These are phyloP conservation scores for Nitzschia sp. DNA, from an alignment of 108 stramenopile species.

Conservation along the genomic window DNA sequence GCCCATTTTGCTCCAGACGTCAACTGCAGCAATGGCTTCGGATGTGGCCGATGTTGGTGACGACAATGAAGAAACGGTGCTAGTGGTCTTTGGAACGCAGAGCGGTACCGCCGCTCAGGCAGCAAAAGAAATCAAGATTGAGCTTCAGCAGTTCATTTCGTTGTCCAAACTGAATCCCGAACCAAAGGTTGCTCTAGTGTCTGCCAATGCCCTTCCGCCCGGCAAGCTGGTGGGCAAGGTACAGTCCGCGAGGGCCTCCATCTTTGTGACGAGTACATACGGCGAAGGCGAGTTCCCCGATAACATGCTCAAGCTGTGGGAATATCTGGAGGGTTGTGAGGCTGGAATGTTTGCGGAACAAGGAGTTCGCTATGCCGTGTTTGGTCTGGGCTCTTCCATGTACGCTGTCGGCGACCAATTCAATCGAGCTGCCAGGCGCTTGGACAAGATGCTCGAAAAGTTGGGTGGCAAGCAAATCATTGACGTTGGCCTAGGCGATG, in stretches of 20 bases:
- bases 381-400: constrained; percentile 72
- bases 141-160: constrained; percentile 14
- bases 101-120: constrained; percentile 18
- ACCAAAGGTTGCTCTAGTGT: constrained; percentile 4
- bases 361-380: constrained; percentile 39
- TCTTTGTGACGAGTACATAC: constrained; percentile 14
- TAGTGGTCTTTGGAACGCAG: constrained; percentile 10
- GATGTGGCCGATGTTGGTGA: not conserved
- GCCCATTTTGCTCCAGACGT: not conserved
- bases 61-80: not conserved
- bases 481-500: constrained; percentile 61
- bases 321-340: not conserved
- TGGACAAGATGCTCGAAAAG: constrained; percentile 55
- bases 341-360: not conserved
- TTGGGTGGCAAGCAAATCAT: constrained; percentile 54
- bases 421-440: constrained; percentile 54
- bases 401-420: constrained; percentile 59
- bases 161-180: constrained; percentile 2
- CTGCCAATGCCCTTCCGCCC: constrained; percentile 13
- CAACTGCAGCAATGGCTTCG: not conserved
- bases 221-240: not conserved
- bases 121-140: constrained; percentile 16
- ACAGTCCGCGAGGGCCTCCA: not conserved
- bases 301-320: constrained; percentile 8
- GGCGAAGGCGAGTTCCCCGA: constrained; percentile 23